Conservation (phyloP, 2,329 filamentous ascomycete species). For the Xylariaceae sp. region DNA sequence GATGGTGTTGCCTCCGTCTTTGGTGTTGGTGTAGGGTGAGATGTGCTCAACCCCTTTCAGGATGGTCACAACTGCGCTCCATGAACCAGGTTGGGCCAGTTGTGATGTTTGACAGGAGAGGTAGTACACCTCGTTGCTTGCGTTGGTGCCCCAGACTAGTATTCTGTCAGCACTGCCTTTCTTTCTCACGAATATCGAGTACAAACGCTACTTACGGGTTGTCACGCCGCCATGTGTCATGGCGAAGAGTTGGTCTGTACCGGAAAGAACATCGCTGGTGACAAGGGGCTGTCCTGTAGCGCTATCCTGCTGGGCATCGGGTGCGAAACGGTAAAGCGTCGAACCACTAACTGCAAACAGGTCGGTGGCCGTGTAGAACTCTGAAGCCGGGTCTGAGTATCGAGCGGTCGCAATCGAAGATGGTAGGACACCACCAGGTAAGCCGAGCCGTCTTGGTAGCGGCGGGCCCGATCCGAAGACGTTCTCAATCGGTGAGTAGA, state of each 20-base stretch:
- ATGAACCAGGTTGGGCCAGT: background rate
- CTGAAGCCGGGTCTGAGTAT: background rate
- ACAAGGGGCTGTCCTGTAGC: background rate
- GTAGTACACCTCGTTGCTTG: conserved; percentile 5
- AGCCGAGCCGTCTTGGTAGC: background rate
- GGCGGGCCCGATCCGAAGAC: conserved; percentile 1
- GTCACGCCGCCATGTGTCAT: background rate
- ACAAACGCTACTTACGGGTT: background rate
- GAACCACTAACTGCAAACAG: conserved; percentile 3
- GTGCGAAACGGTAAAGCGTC: conserved; percentile 3
- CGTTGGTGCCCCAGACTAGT: conserved; percentile 3
- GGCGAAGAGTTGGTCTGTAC: background rate
- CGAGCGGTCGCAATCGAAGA: conserved; percentile 5
- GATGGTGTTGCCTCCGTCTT: conserved; percentile 6
- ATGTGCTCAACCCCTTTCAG: conserved; percentile 1
- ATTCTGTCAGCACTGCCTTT: background rate
- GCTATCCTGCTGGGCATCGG: background rate
- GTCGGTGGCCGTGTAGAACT: conserved; percentile 4
- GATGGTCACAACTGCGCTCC: conserved; percentile 1
- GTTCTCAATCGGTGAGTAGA: conserved; percentile 1
- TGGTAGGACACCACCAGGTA: conserved; percentile 1
- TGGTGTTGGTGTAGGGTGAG: conserved; percentile 3
- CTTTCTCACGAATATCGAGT: background rate
- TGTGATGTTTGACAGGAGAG: conserved; percentile 1
- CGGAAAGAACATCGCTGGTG: background rate